Conservation (phyloP, 2,329 filamentous ascomycete species). For the Trichoderma sp. region DNA sequence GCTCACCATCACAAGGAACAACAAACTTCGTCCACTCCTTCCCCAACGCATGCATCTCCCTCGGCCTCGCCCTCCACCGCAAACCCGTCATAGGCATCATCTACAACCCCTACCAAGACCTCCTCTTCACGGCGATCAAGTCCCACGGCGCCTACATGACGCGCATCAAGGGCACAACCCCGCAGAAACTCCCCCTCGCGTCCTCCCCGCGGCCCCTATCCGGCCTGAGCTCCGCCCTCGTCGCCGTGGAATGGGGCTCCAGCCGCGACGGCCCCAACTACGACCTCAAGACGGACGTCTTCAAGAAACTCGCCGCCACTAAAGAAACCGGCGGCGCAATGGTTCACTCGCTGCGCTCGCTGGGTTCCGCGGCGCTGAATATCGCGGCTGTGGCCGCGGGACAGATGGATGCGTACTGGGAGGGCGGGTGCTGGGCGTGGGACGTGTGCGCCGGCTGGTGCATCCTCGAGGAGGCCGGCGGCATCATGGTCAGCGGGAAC, state of each 20-base stretch:
- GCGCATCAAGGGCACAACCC: constrained; percentile 46
- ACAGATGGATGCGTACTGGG: constrained; percentile 75
- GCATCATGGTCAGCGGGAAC: constrained; percentile 71
- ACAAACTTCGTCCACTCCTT: constrained; percentile 81
- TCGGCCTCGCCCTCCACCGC: constrained; percentile 68
- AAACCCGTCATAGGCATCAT: constrained; percentile 70
- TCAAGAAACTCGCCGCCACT: constrained; percentile 59
- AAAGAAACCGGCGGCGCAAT: constrained; percentile 69
- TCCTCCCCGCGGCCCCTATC: constrained; percentile 57
- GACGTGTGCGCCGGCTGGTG: constrained; percentile 83
- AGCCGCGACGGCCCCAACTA: constrained; percentile 71
- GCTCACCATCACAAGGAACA: constrained; percentile 45
- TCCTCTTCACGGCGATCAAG: constrained; percentile 68
- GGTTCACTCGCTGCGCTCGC: constrained; percentile 72
- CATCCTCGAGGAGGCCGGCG: constrained; percentile 73
- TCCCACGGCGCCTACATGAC: constrained; percentile 67
- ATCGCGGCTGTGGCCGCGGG: constrained; percentile 72
- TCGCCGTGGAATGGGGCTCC: constrained; percentile 74
- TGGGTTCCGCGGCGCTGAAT: constrained; percentile 76
- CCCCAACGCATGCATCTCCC: constrained; percentile 74
- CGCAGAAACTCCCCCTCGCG: constrained; percentile 46
- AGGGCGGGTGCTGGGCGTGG: constrained; percentile 84
- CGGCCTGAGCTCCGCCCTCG: constrained; percentile 63
- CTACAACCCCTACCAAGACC: constrained; percentile 75
- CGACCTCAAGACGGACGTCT: constrained; percentile 67